These are phyloP conservation scores for Yamadazyma olivae DNA, from an alignment of 805 yeast genomes.

Conservation along the genomic window DNA sequence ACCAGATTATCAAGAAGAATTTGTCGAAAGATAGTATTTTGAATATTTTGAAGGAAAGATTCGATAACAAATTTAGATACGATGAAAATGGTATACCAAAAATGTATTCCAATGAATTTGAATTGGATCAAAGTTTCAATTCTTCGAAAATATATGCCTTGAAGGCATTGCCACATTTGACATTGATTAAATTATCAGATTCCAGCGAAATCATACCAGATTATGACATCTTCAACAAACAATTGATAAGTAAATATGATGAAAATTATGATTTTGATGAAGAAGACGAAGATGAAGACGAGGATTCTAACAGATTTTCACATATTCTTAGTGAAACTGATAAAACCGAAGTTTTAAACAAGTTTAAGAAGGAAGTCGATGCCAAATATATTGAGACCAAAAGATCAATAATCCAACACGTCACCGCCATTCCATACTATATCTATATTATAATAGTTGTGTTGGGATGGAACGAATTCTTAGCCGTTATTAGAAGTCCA, in stretches of 20 bases:
- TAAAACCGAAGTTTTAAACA: constrained; percentile 51
- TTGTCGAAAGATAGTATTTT: constrained; percentile 65
- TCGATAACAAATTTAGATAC: constrained; percentile 80
- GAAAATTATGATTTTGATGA: constrained; percentile 21
- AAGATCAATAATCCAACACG: constrained; percentile 74
- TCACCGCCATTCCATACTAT: constrained; percentile 80
- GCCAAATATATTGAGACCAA: constrained; percentile 83
- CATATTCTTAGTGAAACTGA: constrained; percentile 57
- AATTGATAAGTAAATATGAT: constrained; percentile 19
- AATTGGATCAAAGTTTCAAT: constrained; percentile 64
- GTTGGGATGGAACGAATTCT: constrained; percentile 94
- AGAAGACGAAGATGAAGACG: constrained; percentile 23
- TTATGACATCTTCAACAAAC: constrained; percentile 37
- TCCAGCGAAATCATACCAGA: constrained; percentile 62
- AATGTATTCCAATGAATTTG: constrained; percentile 71
- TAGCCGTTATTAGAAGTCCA: constrained; percentile 85
- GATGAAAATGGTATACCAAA: constrained; percentile 81
- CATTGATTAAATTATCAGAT: constrained; percentile 50
- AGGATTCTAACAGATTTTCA: constrained; percentile 43
- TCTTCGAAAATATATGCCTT: constrained; percentile 59
- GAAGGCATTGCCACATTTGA: constrained; percentile 54
- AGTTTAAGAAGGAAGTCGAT: constrained; percentile 74
- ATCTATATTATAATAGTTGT: constrained; percentile 69
- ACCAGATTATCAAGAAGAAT: constrained; percentile 56
- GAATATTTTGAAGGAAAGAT: constrained; percentile 66